A percentile compares a stretch with the other conserved stretches of the same genome.
phyloP scores from a whole-genome alignment of 2,329 filamentous ascomycete species.

The Chalaropsis thielavioides region DNA sequence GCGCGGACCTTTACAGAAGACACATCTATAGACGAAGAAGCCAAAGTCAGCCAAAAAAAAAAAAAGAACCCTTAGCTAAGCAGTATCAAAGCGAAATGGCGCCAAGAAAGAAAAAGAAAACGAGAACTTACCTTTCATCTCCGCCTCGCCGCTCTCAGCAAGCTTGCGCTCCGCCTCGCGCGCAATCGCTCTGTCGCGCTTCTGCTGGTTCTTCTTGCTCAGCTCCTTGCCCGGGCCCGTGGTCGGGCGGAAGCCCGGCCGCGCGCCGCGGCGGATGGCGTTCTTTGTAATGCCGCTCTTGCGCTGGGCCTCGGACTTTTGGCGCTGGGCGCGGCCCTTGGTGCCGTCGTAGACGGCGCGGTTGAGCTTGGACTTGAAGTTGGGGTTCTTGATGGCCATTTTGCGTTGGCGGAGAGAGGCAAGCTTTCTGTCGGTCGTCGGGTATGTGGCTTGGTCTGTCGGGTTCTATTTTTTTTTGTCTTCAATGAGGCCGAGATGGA shows the following conservation, averaged over 20 bases:
- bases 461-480: too few relatives aligned
- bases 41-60: not conserved
- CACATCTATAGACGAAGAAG: not conserved
- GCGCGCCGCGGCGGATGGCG: slow-evolving; percentile 35
- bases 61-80: not conserved
- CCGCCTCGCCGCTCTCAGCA: slow-evolving; percentile 35
- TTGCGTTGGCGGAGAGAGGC: slow-evolving; percentile 9
- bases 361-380: slow-evolving; percentile 38
- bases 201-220: slow-evolving; percentile 41
- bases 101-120: not conserved
- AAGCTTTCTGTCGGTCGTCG: not conserved
- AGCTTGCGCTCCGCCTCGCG: slow-evolving; percentile 39
- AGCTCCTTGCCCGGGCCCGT: slow-evolving; percentile 38
- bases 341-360: slow-evolving; percentile 34
- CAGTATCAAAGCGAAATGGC: not conserved
- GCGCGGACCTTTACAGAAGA: not conserved
- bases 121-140: slow-evolving; percentile 31
- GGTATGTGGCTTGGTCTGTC: too few relatives aligned
- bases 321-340: slow-evolving; percentile 30
- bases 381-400: slow-evolving; percentile 46
- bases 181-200: slow-evolving; percentile 39
- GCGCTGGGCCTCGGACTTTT: slow-evolving; percentile 29
- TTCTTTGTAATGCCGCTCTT: slow-evolving; percentile 29
- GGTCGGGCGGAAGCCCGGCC: slow-evolving; percentile 38
- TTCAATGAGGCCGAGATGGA: too few relatives aligned